These are phyloP conservation scores for Peniophora sp. DNA, from an alignment of 1,284 basidiomycete species.

Conservation along the genomic window DNA sequence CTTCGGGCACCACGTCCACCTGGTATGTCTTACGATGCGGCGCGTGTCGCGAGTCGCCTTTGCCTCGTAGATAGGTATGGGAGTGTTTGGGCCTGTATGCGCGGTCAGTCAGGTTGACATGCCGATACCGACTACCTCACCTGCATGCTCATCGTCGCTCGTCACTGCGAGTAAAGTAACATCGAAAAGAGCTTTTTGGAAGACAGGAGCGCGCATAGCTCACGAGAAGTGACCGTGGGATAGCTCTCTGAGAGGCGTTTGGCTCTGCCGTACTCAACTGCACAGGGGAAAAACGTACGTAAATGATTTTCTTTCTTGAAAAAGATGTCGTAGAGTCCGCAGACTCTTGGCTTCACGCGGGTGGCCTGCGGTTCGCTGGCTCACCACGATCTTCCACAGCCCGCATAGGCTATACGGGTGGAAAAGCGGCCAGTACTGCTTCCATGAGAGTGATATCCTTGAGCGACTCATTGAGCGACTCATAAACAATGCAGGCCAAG, in stretches of 20 bases:
- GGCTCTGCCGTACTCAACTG: neutral
- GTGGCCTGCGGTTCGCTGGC: slow-evolving; percentile 33
- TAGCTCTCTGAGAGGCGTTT: slow-evolving; percentile 36
- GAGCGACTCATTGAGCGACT: no score
- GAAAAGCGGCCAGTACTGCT: slow-evolving; percentile 19
- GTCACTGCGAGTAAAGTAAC: no score
- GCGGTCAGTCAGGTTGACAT: slow-evolving; percentile 6
- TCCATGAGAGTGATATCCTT: neutral
- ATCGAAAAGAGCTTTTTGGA: no score
- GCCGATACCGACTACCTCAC: slow-evolving; percentile 30
- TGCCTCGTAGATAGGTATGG: slow-evolving; percentile 55
- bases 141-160: slow-evolving; percentile 62
- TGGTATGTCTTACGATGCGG: slow-evolving; percentile 57
- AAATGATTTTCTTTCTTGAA: slow-evolving; percentile 61
- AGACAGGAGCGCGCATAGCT: no score
- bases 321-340: slow-evolving; percentile 35
- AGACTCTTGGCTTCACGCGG: slow-evolving; percentile 34
- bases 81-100: neutral
- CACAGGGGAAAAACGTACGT: slow-evolving; percentile 4
- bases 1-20: slow-evolving; percentile 51
- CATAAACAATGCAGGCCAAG: no score
- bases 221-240: slow-evolving; percentile 57
- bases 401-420: slow-evolving; percentile 44
- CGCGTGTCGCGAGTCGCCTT: slow-evolving; percentile 57
- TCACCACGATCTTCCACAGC: slow-evolving; percentile 44